phyloP scores from a whole-genome alignment of 2,329 filamentous ascomycete species.

The Aspergillus sp. region DNA sequence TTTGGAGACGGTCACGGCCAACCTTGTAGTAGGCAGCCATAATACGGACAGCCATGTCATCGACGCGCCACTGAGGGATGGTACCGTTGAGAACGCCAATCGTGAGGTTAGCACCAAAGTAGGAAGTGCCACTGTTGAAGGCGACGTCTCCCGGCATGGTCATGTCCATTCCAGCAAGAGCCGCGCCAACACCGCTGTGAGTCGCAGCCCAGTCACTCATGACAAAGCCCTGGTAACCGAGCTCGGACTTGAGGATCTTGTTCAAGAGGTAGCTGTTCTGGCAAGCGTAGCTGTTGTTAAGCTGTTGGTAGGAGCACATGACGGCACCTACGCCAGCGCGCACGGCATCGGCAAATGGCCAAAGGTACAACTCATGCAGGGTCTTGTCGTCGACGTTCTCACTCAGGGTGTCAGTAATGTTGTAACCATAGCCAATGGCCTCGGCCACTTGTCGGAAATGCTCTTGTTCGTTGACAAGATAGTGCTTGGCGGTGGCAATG shows the following conservation, averaged over 20 bases:
- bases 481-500: conserved; percentile 83
- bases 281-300: conserved; percentile 72
- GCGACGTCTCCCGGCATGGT: conserved; percentile 80
- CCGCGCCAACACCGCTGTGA: conserved; percentile 69
- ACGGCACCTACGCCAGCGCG: conserved; percentile 66
- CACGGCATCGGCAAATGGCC: conserved; percentile 72
- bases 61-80: conserved; percentile 81
- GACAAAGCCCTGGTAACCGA: conserved; percentile 76
- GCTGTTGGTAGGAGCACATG: conserved; percentile 76
- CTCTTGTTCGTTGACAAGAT: conserved; percentile 75
- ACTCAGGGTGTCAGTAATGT: conserved; percentile 65
- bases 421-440: conserved; percentile 62
- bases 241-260: conserved; percentile 68
- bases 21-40: conserved; percentile 69
- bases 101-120: conserved; percentile 87
- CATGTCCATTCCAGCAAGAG: conserved; percentile 76
- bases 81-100: conserved; percentile 88
- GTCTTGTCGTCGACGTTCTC: conserved; percentile 67
- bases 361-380: conserved; percentile 67
- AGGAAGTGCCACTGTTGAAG: conserved; percentile 74
- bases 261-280: conserved; percentile 66
- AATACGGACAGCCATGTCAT: conserved; percentile 89
- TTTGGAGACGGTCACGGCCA: conserved; percentile 56
- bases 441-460: conserved; percentile 68
- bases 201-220: conserved; percentile 78